Conservation (phyloP, 1,284 basidiomycete genomes). For the Megacollybia platyphylla region DNA sequence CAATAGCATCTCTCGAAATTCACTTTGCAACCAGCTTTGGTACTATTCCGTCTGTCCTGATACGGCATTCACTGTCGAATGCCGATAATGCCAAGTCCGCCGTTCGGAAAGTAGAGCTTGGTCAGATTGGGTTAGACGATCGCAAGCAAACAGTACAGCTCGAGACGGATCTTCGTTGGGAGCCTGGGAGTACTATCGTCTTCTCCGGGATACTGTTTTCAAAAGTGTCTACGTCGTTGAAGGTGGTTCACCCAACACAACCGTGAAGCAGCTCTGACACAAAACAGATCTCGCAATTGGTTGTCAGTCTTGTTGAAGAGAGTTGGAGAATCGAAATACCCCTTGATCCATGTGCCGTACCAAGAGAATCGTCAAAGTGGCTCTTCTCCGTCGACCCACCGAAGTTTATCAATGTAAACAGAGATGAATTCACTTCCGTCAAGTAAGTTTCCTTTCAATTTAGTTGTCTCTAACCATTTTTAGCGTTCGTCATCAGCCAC, state of each 20-base stretch:
- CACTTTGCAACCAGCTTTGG: conserved; percentile 27
- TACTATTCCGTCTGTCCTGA: conserved; percentile 1
- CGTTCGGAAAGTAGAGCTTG: conserved; percentile 23
- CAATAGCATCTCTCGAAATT: conserved; percentile 46
- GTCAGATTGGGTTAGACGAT: background rate
- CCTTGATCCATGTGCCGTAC: conserved; percentile 27
- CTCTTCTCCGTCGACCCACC: conserved; percentile 36
- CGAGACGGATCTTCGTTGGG: background rate
- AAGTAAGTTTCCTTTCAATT: conserved; percentile 23
- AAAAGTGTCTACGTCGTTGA: background rate
- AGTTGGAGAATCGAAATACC: conserved; percentile 55
- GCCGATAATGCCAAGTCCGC: conserved; percentile 23
- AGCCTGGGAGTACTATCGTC: background rate
- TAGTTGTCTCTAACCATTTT: conserved; percentile 2
- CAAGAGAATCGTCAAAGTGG: conserved; percentile 31
- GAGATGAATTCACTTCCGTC: conserved; percentile 33
- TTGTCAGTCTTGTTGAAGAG: conserved; percentile 39
- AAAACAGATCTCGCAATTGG: conserved; percentile 35
- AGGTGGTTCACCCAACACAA: background rate
- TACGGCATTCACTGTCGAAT: conserved; percentile 11
- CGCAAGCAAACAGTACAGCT: background rate
- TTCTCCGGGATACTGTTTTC: background rate
- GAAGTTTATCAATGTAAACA: conserved; percentile 36
- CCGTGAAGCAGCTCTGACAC: background rate
- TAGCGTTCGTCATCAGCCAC: conserved; percentile 56